Conservation (phyloP, 139 green algal genomes). For the Chara braunii region DNA sequence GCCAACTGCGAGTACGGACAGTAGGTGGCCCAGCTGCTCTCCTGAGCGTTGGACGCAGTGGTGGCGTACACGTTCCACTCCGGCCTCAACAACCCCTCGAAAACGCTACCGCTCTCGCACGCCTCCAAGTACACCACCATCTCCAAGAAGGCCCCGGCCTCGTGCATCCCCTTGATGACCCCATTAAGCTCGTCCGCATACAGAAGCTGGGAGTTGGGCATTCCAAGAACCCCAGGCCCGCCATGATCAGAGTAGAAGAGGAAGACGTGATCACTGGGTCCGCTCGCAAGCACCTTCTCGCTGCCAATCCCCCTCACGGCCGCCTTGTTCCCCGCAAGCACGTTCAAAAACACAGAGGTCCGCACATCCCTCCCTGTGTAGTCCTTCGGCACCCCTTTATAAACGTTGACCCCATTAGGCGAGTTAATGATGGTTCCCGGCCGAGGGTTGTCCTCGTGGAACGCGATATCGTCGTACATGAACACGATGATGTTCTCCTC, state of each 20-base stretch:
- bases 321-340: conserved; percentile 63
- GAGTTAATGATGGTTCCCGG: conserved; percentile 82
- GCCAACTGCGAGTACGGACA: conserved; percentile 54
- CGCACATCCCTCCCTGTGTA: conserved; percentile 77
- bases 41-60: conserved; percentile 78
- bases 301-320: conserved; percentile 40
- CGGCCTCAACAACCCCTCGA: conserved; percentile 55
- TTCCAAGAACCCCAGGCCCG: conserved; percentile 71
- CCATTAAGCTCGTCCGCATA: conserved; percentile 77
- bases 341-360: conserved; percentile 67
- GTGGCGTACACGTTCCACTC: conserved; percentile 58
- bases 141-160: conserved; percentile 60
- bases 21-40: conserved; percentile 88
- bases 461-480: conserved; percentile 78
- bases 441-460: conserved; percentile 65
- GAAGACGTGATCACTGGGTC: conserved; percentile 64
- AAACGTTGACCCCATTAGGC: conserved; percentile 75
- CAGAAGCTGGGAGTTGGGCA: conserved; percentile 75
- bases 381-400: conserved; percentile 71
- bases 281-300: conserved; percentile 51
- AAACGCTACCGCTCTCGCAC: conserved; percentile 87
- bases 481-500: conserved; percentile 77
- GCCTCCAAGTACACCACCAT: conserved; percentile 83
- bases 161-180: conserved; percentile 47
- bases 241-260: conserved; percentile 76